These are phyloP conservation scores for Artomyces pyxidatus DNA, from an alignment of 768 basidiomycete genomes.

Conservation along the genomic window DNA sequence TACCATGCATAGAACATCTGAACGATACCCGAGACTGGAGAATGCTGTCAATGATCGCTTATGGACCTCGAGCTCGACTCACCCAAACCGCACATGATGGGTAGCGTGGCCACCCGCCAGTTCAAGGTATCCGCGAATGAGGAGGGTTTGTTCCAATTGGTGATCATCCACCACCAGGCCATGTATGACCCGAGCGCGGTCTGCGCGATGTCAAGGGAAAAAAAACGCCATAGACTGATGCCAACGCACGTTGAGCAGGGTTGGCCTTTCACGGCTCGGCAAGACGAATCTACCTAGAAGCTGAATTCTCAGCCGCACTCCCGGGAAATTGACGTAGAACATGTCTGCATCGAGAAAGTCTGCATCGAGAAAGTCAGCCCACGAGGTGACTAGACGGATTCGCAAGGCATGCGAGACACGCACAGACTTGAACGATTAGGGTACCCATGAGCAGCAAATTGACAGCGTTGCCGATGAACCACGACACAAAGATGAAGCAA, in stretches of 20 bases:
- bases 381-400: no score
- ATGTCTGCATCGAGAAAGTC: not conserved
- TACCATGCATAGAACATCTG: not conserved
- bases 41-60: no score
- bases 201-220: constrained; percentile 17
- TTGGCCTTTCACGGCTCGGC: not conserved
- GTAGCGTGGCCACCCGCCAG: constrained; percentile 9
- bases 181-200: constrained; percentile 17
- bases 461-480: constrained; percentile 7
- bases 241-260: not conserved
- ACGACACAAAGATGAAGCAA: no score
- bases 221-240: not conserved
- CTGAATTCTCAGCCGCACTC: not conserved
- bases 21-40: not conserved
- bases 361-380: no score
- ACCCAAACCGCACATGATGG: constrained; percentile 18
- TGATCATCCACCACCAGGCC: constrained; percentile 18
- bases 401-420: no score
- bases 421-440: constrained; percentile 7
- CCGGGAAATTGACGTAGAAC: not conserved
- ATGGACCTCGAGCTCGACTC: no score
- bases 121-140: constrained; percentile 11
- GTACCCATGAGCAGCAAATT: constrained; percentile 7
- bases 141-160: constrained; percentile 17
- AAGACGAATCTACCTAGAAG: not conserved